Conservation (phyloP, 768 basidiomycete genomes). For the Termitomyces sp. region DNA sequence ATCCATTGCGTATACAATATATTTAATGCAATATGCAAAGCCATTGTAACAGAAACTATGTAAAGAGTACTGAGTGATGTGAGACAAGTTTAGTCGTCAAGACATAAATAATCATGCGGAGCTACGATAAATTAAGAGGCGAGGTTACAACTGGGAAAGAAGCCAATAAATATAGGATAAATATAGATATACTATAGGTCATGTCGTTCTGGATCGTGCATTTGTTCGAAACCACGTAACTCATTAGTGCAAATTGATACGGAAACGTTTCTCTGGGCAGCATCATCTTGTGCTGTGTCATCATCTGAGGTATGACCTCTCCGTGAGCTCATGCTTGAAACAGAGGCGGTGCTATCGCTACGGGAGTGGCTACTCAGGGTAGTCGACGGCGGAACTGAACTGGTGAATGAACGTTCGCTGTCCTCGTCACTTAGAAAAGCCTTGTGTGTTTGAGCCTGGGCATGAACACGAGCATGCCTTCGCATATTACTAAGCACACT, state of each 20-base stretch:
- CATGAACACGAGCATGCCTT: conserved; percentile 73
- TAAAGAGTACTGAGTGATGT: background rate
- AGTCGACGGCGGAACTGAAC: conserved; percentile 7
- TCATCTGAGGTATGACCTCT: conserved; percentile 34
- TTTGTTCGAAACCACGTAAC: background rate
- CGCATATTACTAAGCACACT: conserved; percentile 90
- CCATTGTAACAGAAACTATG: background rate
- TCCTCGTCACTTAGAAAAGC: conserved; percentile 43
- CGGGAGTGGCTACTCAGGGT: conserved; percentile 3
- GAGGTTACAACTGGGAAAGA: background rate
- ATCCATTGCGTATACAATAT: background rate
- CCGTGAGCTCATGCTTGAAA: conserved; percentile 34
- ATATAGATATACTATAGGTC: conserved; percentile 7
- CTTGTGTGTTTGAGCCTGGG: conserved; percentile 21
- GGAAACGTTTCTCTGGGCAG: conserved; percentile 27
- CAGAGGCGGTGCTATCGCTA: conserved; percentile 32
- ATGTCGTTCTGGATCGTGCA: background rate
- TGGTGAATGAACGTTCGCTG: conserved; percentile 25
- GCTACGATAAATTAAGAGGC: background rate
- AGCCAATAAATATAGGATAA: conserved; percentile 10
- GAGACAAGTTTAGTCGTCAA: background rate
- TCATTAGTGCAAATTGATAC: conserved; percentile 15
- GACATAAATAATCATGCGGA: background rate
- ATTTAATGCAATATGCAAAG: background rate
- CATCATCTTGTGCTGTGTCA: conserved; percentile 18